Conservation (phyloP, 768 basidiomycete species). For the Butyriboletus loyo region DNA sequence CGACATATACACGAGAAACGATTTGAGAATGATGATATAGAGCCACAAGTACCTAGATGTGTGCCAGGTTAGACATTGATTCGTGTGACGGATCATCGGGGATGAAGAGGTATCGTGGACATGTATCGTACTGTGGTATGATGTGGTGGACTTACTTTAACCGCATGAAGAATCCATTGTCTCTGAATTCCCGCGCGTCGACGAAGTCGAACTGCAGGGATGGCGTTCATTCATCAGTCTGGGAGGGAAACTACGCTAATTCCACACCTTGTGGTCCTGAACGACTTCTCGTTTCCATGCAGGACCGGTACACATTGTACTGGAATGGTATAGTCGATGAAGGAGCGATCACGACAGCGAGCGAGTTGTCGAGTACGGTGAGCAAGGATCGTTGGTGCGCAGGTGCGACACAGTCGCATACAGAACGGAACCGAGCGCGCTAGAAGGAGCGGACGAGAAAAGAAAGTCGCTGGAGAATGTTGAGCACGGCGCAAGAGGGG, state of each 20-base stretch:
- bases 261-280: slow-evolving; percentile 90
- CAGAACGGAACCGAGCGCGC: slow-evolving; percentile 15
- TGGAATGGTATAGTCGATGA: slow-evolving; percentile 5
- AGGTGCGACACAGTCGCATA: slow-evolving; percentile 37
- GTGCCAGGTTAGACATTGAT: slow-evolving; percentile 10
- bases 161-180: slow-evolving; percentile 83
- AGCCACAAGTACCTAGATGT: slow-evolving; percentile 80
- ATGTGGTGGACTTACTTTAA: slow-evolving; percentile 56
- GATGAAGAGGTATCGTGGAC: neutral
- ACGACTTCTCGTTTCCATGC: slow-evolving; percentile 98
- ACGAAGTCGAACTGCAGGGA: slow-evolving; percentile 87
- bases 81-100: neutral
- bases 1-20: slow-evolving; percentile 92
- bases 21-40: slow-evolving; percentile 91
- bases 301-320: slow-evolving; percentile 50
- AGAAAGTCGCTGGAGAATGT: slow-evolving; percentile 17
- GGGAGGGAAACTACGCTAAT: neutral
- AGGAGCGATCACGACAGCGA: slow-evolving; percentile 22
- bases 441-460: slow-evolving; percentile 22
- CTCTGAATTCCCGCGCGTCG: slow-evolving; percentile 88
- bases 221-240: neutral
- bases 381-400: slow-evolving; percentile 23
- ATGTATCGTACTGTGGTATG: neutral
- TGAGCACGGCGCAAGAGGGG: slow-evolving; percentile 3
- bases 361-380: slow-evolving; percentile 22